phyloP scores from a whole-genome alignment of 768 basidiomycete genomes.

The Lentinula raphanica region DNA sequence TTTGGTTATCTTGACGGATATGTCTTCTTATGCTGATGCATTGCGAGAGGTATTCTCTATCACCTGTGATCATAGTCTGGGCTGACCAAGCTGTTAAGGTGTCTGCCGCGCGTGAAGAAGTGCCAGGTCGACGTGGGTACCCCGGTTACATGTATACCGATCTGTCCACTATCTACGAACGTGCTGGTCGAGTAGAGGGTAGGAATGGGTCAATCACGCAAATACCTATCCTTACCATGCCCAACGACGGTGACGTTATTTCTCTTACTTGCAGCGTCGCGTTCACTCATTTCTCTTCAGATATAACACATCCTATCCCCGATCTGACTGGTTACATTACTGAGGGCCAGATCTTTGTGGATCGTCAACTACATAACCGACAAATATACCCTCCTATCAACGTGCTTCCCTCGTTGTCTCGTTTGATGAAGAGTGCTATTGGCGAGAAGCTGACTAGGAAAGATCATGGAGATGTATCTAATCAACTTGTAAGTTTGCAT shows the following conservation, averaged over 20 bases:
- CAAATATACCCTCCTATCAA: constrained; percentile 99
- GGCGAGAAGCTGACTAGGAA: constrained; percentile 96
- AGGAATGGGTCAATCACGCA: constrained; percentile 99
- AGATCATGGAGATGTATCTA: constrained; percentile 98
- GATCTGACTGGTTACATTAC: constrained; percentile 99
- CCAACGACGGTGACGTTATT: constrained; percentile 81
- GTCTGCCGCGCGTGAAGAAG: constrained; percentile 98
- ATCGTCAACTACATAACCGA: constrained; percentile 93
- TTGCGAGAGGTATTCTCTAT: constrained; percentile 72
- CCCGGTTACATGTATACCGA: constrained; percentile 99
- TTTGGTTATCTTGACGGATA: constrained; percentile 97
- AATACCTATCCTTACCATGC: constrained; percentile 99
- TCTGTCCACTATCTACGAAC: constrained; percentile 98
- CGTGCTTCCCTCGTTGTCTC: constrained; percentile 95
- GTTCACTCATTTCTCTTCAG: constrained; percentile 34
- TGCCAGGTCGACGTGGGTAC: constrained; percentile 98
- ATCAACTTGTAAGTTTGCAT: constrained; percentile 74
- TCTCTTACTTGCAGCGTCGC: constrained; percentile 11
- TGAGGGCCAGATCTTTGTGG: constrained; percentile 98
- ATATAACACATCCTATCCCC: constrained; percentile 99
- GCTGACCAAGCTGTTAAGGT: constrained; percentile 45
- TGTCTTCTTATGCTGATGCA: constrained; percentile 97
- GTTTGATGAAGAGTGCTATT: constrained; percentile 99
- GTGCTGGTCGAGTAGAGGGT: constrained; percentile 96
- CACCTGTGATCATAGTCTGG: constrained; percentile 10